A percentile compares a stretch with the other conserved stretches of the same genome.
phyloP scores from a whole-genome alignment of 2,329 filamentous ascomycete genomes.

The Colletotrichum sp. region DNA sequence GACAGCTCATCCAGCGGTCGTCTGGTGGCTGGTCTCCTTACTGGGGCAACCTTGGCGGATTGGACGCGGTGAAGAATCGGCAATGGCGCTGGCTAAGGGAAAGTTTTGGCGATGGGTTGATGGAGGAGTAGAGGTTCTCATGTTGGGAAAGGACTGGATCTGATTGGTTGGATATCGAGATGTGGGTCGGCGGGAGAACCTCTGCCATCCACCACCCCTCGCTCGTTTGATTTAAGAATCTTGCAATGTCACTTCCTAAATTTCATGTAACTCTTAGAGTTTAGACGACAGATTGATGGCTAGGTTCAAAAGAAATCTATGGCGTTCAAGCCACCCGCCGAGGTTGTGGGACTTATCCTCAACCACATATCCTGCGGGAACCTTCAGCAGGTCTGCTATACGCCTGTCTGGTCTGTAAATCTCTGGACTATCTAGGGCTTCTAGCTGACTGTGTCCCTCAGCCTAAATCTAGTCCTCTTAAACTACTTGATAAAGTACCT shows the following conservation, averaged over 20 bases:
- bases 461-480: neutral
- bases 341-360: constrained; percentile 49
- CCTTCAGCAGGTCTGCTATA: neutral
- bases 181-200: neutral
- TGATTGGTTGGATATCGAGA: neutral
- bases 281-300: neutral
- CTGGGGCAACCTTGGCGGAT: neutral
- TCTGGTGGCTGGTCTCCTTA: neutral
- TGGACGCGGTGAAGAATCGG: neutral
- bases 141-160: neutral
- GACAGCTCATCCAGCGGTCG: neutral
- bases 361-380: constrained; percentile 37
- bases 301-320: neutral
- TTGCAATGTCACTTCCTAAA: neutral
- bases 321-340: constrained; percentile 33
- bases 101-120: neutral
- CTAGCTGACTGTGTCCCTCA: neutral
- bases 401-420: neutral
- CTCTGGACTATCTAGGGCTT: neutral
- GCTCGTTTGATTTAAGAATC: neutral
- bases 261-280: neutral
- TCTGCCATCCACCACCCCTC: neutral
- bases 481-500: neutral
- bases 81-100: neutral
- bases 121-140: neutral